phyloP scores from a whole-genome alignment of 495 filamentous ascomycete genomes.

The Penicillium diatomitis region DNA sequence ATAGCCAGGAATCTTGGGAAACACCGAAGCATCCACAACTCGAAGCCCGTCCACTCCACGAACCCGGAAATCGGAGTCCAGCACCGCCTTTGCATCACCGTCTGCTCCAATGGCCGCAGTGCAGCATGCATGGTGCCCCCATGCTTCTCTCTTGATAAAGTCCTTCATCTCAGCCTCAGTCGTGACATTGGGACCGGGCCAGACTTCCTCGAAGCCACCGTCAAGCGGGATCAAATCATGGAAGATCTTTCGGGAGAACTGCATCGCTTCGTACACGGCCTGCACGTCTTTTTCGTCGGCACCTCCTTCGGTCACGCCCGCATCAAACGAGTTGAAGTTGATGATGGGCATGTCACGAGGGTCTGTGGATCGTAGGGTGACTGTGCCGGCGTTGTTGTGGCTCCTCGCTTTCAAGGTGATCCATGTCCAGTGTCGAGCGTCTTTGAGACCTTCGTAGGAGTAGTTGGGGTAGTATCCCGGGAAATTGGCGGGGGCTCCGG shows the following conservation, averaged over 20 bases:
- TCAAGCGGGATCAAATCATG: constrained; percentile 20
- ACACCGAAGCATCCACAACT: constrained; percentile 54
- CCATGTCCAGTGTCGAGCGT: constrained; percentile 35
- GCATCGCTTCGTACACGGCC: constrained; percentile 39
- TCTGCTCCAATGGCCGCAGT: constrained; percentile 49
- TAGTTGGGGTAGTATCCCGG: constrained; percentile 28
- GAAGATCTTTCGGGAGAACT: constrained; percentile 34
- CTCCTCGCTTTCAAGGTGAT: constrained; percentile 41
- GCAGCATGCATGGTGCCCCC: constrained; percentile 53
- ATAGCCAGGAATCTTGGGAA: constrained; percentile 49
- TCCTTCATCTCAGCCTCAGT: constrained; percentile 32
- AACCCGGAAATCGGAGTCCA: constrained; percentile 51
- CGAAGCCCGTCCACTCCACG: constrained; percentile 46
- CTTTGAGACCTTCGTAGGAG: constrained; percentile 18
- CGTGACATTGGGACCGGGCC: constrained; percentile 34
- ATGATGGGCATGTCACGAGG: constrained; percentile 46
- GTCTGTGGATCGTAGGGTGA: constrained; percentile 36
- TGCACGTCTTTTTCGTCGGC: constrained; percentile 36
- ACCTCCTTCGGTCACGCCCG: constrained; percentile 21
- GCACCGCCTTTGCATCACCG: constrained; percentile 44
- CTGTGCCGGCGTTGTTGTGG: constrained; percentile 42
- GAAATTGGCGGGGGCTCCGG: constrained; percentile 43
- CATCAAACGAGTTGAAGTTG: constrained; percentile 46
- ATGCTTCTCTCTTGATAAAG: constrained; percentile 43
- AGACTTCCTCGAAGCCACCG: constrained; percentile 35